Percentiles rank a stretch among this genome's conserved stretches.
Conservation (phyloP, 2,329 filamentous ascomycete species). For the Trichophyton rubrum region DNA sequence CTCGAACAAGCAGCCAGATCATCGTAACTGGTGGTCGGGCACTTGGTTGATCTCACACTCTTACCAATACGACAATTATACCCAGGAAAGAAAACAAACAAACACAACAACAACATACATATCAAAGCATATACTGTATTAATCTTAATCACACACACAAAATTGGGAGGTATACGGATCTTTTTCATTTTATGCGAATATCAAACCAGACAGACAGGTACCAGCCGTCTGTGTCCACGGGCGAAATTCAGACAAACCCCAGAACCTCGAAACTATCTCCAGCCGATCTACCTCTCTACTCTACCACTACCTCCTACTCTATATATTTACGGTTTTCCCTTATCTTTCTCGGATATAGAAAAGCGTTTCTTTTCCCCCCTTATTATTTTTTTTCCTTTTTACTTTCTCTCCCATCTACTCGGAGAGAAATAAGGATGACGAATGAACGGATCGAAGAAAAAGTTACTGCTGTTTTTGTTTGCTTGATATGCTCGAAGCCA, state of each 20-base stretch:
- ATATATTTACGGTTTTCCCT: neutral
- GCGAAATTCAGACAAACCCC: no score
- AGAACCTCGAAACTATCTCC: no score
- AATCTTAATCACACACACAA: neutral
- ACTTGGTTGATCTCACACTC: constrained; percentile 20
- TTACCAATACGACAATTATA: neutral
- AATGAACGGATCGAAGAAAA: neutral
- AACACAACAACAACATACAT: neutral
- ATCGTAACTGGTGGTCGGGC: constrained; percentile 32
- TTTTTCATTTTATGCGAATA: neutral
- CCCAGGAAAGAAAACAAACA: neutral
- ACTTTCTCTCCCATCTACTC: no score
- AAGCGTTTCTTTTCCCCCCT: neutral
- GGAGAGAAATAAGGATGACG: neutral
- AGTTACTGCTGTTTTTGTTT: neutral
- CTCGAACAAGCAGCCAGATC: constrained; percentile 27
- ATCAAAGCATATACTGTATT: neutral
- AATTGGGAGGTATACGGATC: neutral
- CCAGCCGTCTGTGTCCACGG: no score
- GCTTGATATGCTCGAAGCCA: neutral
- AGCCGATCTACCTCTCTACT: no score
- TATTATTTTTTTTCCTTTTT: neutral
- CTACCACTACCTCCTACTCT: neutral
- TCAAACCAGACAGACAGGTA: no score
- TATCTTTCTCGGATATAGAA: constrained; percentile 4